phyloP scores from a whole-genome alignment of 805 yeast species.

The Candida koratica region DNA sequence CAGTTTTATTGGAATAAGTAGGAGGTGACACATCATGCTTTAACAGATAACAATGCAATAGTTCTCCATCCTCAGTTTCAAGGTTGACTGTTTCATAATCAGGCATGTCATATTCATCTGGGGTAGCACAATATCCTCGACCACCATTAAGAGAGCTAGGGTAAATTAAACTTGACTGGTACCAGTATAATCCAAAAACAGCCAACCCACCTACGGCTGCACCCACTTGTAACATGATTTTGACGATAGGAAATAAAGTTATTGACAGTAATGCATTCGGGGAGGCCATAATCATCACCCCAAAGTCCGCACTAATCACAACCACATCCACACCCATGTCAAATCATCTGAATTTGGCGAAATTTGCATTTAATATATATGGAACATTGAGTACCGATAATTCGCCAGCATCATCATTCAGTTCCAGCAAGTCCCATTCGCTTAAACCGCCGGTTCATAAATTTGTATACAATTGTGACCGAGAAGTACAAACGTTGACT shows the following conservation, averaged over 20 bases:
- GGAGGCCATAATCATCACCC: too few relatives aligned
- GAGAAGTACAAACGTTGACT: conserved; percentile 24
- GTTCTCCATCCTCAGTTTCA: conserved; percentile 66
- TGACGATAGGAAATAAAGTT: conserved; percentile 12
- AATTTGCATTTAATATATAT: conserved; percentile 59
- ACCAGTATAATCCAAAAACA: conserved; percentile 52
- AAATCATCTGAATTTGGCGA: conserved; percentile 31
- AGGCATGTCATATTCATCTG: conserved; percentile 60
- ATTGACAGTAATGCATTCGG: too few relatives aligned
- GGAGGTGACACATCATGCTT: conserved; percentile 42
- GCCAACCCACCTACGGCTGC: conserved; percentile 42
- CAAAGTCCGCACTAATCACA: too few relatives aligned
- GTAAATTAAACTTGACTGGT: conserved; percentile 69
- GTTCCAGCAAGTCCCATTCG: conserved; percentile 7
- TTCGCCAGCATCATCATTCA: conserved; percentile 18
- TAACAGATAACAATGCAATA: conserved; percentile 60
- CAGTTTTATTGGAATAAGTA: conserved; percentile 56
- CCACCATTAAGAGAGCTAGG: conserved; percentile 81
- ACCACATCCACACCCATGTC: conserved; percentile 3
- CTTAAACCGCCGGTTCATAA: conserved; percentile 11
- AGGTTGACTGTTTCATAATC: conserved; percentile 56
- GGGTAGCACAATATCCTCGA: conserved; percentile 67
- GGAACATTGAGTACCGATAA: conserved; percentile 29
- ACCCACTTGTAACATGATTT: conserved; percentile 37
- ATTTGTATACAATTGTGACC: conserved; percentile 23